Evolutionary conservation across 2,329 filamentous ascomycete species (phyloP), one percentile per base, ranked within the genome.

Genomic region (Cercospora zeina): DNA sequence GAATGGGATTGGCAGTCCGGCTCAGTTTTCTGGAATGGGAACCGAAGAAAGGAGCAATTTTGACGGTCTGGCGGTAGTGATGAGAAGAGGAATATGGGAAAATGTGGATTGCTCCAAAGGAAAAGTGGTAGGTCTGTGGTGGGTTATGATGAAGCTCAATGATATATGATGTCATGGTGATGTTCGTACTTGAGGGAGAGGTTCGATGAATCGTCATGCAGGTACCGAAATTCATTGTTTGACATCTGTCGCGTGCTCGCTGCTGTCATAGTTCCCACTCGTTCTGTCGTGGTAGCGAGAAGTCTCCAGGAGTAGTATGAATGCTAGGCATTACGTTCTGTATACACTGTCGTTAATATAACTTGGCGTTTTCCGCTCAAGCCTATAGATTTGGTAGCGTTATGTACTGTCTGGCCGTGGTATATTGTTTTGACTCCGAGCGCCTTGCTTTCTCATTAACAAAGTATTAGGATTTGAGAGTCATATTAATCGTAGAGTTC

Each of bases 401-500:
- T n/a, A 30, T 47, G 30, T 58, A 27, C 31, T 37, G 42, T 37
- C n/a, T 21, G 27, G n/a, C 42, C 33, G 31, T 55, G 53, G 53
- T 55, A 55, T 58, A 30, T 58, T 14, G 16, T 59, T n/a, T 6
- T 54, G 14, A 31, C 58, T 31, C 34, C 47, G 37, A 30, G 42
- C 58, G 33, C 58, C 58, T 24, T 50, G 58, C 58, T 60, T 2
- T 24, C n/a, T 13, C 10, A 50, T 13, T 49, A 33, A 30, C 45
- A 33, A 55, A 31, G 30, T 21, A 49, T 30, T 39, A 42, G 19
- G 37, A 56, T 49, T 62, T 37, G 50, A 42, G 58, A 27, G 55
- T 21, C 10, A 54, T 54, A 60, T 54, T 42, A 59, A n/a, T 54
- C 19, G 47, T 62, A 59, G 14, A 61, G 37, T 31, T 63, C 65